Conservation (phyloP, 2,329 filamentous ascomycete genomes). For the Penicillium sp. region DNA sequence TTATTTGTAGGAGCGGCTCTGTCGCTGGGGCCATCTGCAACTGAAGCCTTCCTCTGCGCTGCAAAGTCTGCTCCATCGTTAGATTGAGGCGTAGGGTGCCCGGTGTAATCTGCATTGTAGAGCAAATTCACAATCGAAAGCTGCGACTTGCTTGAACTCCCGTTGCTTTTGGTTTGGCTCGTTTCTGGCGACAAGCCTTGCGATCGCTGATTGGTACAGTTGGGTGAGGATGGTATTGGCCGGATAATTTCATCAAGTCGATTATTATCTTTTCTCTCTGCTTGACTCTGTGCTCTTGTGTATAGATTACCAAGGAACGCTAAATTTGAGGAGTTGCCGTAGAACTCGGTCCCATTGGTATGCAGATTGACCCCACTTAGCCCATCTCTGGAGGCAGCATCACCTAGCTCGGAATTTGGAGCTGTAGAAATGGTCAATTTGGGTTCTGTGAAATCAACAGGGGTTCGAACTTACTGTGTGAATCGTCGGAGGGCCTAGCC, state of each 20-base stretch:
- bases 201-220: not conserved
- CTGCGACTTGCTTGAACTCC: constrained; percentile 13
- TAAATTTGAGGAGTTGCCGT: constrained; percentile 30
- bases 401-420: constrained; percentile 14
- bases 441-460: not conserved
- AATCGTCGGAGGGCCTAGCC: not conserved
- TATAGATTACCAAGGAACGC: constrained; percentile 28
- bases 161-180: not conserved
- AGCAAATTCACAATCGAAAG: constrained; percentile 24
- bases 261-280: constrained; percentile 5
- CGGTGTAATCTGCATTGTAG: constrained; percentile 20
- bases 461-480: not conserved
- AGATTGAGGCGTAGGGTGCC: constrained; percentile 9
- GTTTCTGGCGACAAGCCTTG: not conserved
- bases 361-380: constrained; percentile 30
- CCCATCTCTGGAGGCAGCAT: constrained; percentile 23
- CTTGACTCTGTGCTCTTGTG: constrained; percentile 20
- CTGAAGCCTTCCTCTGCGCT: not conserved
- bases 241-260: not conserved
- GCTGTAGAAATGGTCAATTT: not conserved
- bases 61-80: not conserved
- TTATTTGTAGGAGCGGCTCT: not conserved
- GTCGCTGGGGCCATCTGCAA: not conserved
- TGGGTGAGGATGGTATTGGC: not conserved
- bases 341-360: constrained; percentile 31